Evolutionary conservation across 257 asterid genomes (phyloP).

Genomic region (Solanum virginianum): DNA sequence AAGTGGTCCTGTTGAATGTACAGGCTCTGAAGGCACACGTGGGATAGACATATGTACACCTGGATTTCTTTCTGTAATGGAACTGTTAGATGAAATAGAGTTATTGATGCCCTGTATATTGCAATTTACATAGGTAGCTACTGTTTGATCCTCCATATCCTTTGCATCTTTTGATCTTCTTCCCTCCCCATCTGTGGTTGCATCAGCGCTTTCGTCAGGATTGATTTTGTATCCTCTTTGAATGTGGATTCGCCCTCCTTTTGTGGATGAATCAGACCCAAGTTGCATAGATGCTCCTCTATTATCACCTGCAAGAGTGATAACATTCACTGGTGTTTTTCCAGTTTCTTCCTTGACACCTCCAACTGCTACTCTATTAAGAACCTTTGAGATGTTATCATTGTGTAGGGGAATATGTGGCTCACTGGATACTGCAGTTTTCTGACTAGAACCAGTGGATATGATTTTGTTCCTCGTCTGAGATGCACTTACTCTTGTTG

Average conservation of each 20-base stretch:
- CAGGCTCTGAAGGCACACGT: constrained; percentile 18
- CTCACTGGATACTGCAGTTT: constrained; percentile 18
- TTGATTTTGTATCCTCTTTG: constrained; percentile 62
- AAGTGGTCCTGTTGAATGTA: neutral
- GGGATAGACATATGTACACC: constrained; percentile 51
- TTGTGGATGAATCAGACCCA: constrained; percentile 32
- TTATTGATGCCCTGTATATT: constrained; percentile 71
- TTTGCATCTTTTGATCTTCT: constrained; percentile 10
- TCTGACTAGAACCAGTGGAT: neutral
- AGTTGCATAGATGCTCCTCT: constrained; percentile 81
- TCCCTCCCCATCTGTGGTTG: constrained; percentile 37
- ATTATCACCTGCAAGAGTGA: constrained; percentile 86
- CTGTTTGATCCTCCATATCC: constrained; percentile 24
- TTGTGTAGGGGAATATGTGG: constrained; percentile 20
- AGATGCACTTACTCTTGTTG: constrained; percentile 4
- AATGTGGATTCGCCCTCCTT: constrained; percentile 40
- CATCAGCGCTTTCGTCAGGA: constrained; percentile 13
- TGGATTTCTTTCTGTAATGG: constrained; percentile 50
- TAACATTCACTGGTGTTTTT: constrained; percentile 38
- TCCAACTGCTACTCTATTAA: constrained; percentile 19
- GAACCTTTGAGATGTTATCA: constrained; percentile 26
- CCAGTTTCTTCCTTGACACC: constrained; percentile 12
- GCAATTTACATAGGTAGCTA: constrained; percentile 47
- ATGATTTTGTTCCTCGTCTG: constrained; percentile 1
- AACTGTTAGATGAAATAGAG: constrained; percentile 49